Evolutionary conservation across 176 grass and related monocot genomes (phyloP), one percentile per base, ranked within the genome.

Genomic region (Canna indica): DNA sequence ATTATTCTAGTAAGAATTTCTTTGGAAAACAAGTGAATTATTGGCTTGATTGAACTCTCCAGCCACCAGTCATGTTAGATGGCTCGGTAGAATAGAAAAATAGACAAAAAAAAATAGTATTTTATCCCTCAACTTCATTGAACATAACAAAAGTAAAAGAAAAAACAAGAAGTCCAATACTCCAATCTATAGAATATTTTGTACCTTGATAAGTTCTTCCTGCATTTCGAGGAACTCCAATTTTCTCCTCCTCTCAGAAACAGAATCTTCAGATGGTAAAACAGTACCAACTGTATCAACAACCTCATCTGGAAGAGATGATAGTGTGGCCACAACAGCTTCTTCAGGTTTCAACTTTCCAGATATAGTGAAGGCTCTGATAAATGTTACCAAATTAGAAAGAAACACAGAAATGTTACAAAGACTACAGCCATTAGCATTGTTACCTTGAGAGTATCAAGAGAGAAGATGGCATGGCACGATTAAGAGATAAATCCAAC

Each of bases 151-250:
- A 54, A 44, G 4, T 15, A 4, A 50, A 63, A 34, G 18, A 33
- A 16, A 63, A 63, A 6, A 41, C 4, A 68, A 9, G n/a, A 25
- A 13, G 9, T 28, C n/a, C n/a, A n/a, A n/a, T n/a, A n/a, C n/a
- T 45, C 24, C n/a, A 42, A 25, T 20, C 22, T 68, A 25, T 33
- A 36, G 34, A 44, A 68, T 44, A 45, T 16, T 67, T 63, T 18
- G 63, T 78, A 93, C 95, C 90, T 99, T 94, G 76, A 99, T 99
- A 81, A 99, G 95, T 84, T 99, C 95, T 90, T 99, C 95, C 81
- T 99, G 95, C 95, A 99, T 90, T 82, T 93, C 87, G 35, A 99
- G 86, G 90, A 99, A 99, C 76, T 93, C 89, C 70, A 93, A 83
- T 73, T 88, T 93, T 72, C 80, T 89, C 68, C 77, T 92, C 82